A percentile compares a stretch with the other conserved stretches of the same genome.
phyloP scores from a whole-genome alignment of 495 filamentous ascomycete genomes.

The Lasiosphaeris hirsuta region DNA sequence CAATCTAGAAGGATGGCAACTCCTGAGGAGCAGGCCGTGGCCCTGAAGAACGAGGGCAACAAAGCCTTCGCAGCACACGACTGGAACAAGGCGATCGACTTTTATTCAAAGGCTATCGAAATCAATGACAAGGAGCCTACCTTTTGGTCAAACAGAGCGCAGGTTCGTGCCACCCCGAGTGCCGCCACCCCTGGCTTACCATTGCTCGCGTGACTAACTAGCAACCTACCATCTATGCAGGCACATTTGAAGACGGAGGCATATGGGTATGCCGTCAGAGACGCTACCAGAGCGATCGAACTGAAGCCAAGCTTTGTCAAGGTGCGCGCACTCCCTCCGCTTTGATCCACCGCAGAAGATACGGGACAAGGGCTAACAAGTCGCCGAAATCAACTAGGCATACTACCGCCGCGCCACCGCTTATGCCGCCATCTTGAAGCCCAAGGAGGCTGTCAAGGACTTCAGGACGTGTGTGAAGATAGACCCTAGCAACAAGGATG shows the following conservation, averaged over 20 bases:
- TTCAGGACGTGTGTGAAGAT: constrained; percentile 88
- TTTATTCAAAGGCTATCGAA: constrained; percentile 88
- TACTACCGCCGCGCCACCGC: constrained; percentile 93
- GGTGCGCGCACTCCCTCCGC: constrained; percentile 42
- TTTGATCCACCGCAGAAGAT: background rate
- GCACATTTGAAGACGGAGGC: constrained; percentile 93
- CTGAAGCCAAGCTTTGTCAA: constrained; percentile 84
- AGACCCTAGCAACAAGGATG: constrained; percentile 82
- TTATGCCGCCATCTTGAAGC: constrained; percentile 82
- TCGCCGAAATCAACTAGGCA: constrained; percentile 51
- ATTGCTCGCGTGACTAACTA: constrained; percentile 48
- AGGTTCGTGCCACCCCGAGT: constrained; percentile 54
- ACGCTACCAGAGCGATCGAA: constrained; percentile 92
- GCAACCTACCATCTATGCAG: constrained; percentile 39
- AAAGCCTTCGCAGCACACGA: constrained; percentile 84
- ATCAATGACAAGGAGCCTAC: constrained; percentile 78
- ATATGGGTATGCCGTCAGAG: constrained; percentile 86
- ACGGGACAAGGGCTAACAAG: constrained; percentile 2
- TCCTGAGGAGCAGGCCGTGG: constrained; percentile 59
- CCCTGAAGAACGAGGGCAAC: constrained; percentile 91
- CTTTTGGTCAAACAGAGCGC: constrained; percentile 91
- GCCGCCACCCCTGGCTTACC: background rate
- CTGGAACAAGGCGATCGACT: constrained; percentile 79
- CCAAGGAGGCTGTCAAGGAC: constrained; percentile 83
- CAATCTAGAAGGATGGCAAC: constrained; percentile 27